Conservation (phyloP, 768 basidiomycete genomes). For the Pholiota conissans region DNA sequence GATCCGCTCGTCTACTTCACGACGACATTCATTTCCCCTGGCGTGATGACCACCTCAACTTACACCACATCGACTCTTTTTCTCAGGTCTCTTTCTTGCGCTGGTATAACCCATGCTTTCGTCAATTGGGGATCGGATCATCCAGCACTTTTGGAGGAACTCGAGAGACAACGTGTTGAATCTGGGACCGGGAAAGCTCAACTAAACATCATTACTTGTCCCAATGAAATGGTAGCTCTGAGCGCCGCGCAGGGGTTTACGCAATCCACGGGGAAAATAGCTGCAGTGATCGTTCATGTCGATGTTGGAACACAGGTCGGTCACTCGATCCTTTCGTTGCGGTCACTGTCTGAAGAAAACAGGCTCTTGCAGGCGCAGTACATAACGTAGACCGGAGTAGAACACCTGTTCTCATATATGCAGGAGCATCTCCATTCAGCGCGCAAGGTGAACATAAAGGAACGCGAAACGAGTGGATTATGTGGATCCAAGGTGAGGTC, state of each 20-base stretch:
- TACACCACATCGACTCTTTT: constrained; percentile 65
- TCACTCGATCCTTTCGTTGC: not conserved
- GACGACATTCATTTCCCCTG: too few relatives aligned
- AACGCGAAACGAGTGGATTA: constrained; percentile 70
- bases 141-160: constrained; percentile 68
- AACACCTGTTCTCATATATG: constrained; percentile 68
- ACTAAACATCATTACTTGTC: constrained; percentile 63
- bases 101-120: constrained; percentile 67
- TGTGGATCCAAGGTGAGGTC: constrained; percentile 72
- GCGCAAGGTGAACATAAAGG: constrained; percentile 57
- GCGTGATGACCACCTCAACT: too few relatives aligned
- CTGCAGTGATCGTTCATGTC: constrained; percentile 74
- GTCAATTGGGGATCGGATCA: constrained; percentile 82
- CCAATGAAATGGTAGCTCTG: constrained; percentile 77
- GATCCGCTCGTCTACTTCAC: too few relatives aligned
- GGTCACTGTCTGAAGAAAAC: not conserved
- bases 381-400: constrained; percentile 69
- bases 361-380: constrained; percentile 70
- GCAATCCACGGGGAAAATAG: constrained; percentile 63
- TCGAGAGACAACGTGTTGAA: constrained; percentile 52
- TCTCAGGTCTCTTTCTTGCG: constrained; percentile 50
- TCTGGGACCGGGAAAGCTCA: constrained; percentile 26
- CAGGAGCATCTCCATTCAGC: constrained; percentile 67
- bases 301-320: constrained; percentile 68
- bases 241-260: constrained; percentile 73